Conservation (phyloP, 768 basidiomycete species). For the Rhodotorula toruloides region DNA sequence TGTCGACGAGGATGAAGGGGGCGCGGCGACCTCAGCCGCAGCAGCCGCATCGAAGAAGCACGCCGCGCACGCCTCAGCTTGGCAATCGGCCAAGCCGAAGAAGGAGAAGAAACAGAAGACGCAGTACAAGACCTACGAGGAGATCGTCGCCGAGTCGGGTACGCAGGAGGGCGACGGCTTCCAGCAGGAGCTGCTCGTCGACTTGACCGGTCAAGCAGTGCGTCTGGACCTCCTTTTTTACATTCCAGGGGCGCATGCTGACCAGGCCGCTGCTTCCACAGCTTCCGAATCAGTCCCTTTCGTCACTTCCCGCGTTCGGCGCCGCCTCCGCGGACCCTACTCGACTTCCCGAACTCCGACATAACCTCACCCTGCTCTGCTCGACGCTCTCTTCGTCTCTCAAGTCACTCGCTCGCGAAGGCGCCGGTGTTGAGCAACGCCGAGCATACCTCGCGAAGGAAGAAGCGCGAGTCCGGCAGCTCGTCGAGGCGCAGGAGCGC, state of each 20-base stretch:
- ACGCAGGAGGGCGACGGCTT: slow-evolving; percentile 51
- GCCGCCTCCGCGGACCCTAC: slow-evolving; percentile 63
- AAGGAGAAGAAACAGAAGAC: slow-evolving; percentile 70
- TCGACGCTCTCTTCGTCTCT: slow-evolving; percentile 78
- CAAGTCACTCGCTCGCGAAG: slow-evolving; percentile 84
- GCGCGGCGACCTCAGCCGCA: slow-evolving; percentile 47
- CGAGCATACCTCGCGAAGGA: slow-evolving; percentile 68
- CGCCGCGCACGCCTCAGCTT: slow-evolving; percentile 44
- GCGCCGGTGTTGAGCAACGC: slow-evolving; percentile 70
- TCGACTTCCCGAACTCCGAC: slow-evolving; percentile 91
- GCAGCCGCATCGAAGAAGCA: slow-evolving; percentile 1
- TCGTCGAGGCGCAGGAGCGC: slow-evolving; percentile 69
- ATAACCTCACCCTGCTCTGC: slow-evolving; percentile 82
- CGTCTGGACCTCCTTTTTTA: slow-evolving; percentile 44
- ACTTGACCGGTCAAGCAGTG: slow-evolving; percentile 88
- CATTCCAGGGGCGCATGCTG: background rate
- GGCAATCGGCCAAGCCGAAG: slow-evolving; percentile 52
- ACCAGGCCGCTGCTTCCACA: slow-evolving; percentile 53
- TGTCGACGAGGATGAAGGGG: slow-evolving; percentile 62
- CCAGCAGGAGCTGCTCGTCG: slow-evolving; percentile 76
- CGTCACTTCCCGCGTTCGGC: slow-evolving; percentile 62
- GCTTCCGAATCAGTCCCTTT: slow-evolving; percentile 75
- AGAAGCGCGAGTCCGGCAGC: slow-evolving; percentile 63
- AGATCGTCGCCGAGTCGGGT: slow-evolving; percentile 83
- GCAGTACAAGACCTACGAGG: slow-evolving; percentile 94